phyloP scores from a whole-genome alignment of 2,329 filamentous ascomycete species.

The Ascochyta rabiei region DNA sequence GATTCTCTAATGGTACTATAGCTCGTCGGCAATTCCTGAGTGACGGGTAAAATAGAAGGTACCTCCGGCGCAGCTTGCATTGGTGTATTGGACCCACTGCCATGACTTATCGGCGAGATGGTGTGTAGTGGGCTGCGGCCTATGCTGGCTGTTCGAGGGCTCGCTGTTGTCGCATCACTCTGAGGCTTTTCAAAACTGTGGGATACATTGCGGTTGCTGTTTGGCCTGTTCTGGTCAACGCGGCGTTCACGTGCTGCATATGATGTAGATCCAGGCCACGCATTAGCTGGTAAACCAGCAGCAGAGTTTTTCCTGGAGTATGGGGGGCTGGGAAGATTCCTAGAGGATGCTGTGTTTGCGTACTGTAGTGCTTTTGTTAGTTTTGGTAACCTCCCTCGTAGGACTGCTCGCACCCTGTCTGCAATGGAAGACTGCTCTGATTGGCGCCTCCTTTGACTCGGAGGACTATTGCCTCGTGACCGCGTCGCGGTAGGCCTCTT shows the following conservation, averaged over 20 bases:
- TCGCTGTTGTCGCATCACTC: background rate
- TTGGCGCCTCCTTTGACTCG: constrained; percentile 23
- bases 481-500: constrained; percentile 23
- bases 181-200: background rate
- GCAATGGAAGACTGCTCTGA: background rate
- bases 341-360: background rate
- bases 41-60: constrained; percentile 29
- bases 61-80: constrained; percentile 24
- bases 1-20: background rate
- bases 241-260: constrained; percentile 4
- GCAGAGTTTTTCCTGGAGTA: constrained; percentile 20
- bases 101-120: constrained; percentile 16
- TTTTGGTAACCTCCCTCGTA: background rate
- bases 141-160: constrained; percentile 1
- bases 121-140: constrained; percentile 10
- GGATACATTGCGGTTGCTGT: constrained; percentile 2
- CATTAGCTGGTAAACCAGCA: constrained; percentile 5
- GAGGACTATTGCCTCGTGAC: constrained; percentile 28
- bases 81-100: constrained; percentile 29
- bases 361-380: constrained; percentile 19
- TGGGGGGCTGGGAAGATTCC: constrained; percentile 1
- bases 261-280: constrained; percentile 5
- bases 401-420: constrained; percentile 8
- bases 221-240: constrained; percentile 20
- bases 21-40: background rate